These are phyloP conservation scores for Rutstroemia sp. DNA, from an alignment of 2,329 filamentous ascomycete species.

Conservation along the genomic window DNA sequence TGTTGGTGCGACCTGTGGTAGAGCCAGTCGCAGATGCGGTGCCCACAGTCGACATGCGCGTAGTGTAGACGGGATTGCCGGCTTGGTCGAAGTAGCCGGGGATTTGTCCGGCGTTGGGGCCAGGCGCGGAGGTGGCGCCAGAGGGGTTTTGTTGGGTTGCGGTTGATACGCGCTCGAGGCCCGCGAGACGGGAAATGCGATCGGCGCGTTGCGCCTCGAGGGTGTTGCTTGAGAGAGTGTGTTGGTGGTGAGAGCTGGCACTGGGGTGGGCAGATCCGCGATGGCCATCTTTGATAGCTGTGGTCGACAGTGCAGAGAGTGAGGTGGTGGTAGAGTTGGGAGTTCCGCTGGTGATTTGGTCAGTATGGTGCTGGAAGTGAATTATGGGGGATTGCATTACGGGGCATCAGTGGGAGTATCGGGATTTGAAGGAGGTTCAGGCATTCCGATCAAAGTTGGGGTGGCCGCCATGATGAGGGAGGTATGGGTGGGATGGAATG, in stretches of 20 bases:
- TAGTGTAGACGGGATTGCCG: constrained; percentile 57
- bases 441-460: constrained; percentile 70
- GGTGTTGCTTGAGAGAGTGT: constrained; percentile 58
- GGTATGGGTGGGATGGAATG: background rate
- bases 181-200: constrained; percentile 87
- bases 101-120: constrained; percentile 28
- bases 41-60: constrained; percentile 83
- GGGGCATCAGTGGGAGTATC: constrained; percentile 86
- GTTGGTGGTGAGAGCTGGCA: constrained; percentile 48
- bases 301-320: constrained; percentile 84
- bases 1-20: constrained; percentile 52
- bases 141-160: constrained; percentile 42
- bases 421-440: constrained; percentile 72
- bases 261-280: constrained; percentile 67
- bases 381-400: constrained; percentile 40
- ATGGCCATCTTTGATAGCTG: constrained; percentile 93
- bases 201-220: constrained; percentile 89
- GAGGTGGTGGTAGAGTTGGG: constrained; percentile 90
- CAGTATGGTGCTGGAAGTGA: constrained; percentile 14
- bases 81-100: constrained; percentile 77
- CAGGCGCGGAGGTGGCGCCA: constrained; percentile 27
- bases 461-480: constrained; percentile 17
- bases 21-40: constrained; percentile 83
- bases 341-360: constrained; percentile 59
- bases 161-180: constrained; percentile 82